These are phyloP conservation scores for Amoeboaphelidium protococcarum DNA, from an alignment of 371 early-diverging fungal species.

Conservation along the genomic window DNA sequence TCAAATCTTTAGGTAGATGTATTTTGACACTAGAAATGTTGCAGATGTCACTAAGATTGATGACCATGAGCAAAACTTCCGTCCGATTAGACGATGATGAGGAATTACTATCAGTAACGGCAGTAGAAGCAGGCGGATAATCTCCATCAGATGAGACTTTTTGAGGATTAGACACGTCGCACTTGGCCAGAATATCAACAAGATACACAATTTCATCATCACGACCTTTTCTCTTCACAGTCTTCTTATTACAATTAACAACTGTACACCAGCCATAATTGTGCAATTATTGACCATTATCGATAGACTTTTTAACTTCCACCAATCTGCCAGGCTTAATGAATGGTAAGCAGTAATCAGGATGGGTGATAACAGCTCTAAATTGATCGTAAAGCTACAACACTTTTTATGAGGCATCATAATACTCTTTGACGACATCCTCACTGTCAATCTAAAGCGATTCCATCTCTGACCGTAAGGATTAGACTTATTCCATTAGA, in stretches of 20 bases:
- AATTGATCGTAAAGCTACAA: constrained; percentile 30
- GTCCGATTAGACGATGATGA: too few relatives aligned
- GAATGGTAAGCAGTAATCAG: constrained; percentile 33
- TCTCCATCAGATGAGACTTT: constrained; percentile 20
- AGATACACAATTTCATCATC: too few relatives aligned
- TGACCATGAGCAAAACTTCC: too few relatives aligned
- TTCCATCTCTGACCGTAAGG: constrained; percentile 25
- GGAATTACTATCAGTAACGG: too few relatives aligned
- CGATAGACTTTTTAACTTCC: neutral
- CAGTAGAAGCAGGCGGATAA: too few relatives aligned
- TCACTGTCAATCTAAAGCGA: constrained; percentile 35
- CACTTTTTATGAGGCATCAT: constrained; percentile 44
- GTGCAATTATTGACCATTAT: constrained; percentile 12
- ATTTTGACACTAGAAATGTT: constrained; percentile 47
- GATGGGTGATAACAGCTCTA: constrained; percentile 52
- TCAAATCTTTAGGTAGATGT: constrained; percentile 40
- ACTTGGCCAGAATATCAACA: too few relatives aligned
- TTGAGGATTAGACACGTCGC: constrained; percentile 49
- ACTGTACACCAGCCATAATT: constrained; percentile 90
- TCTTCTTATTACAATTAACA: too few relatives aligned
- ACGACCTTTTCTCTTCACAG: too few relatives aligned
- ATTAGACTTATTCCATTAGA: constrained; percentile 31
- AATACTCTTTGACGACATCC: constrained; percentile 35
- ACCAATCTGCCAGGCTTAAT: neutral
- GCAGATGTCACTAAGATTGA: constrained; percentile 36